A percentile compares a stretch with the other conserved stretches of the same genome.
Conservation (phyloP, 2,329 filamentous ascomycete species). For the Apiospora rasikravindrae region DNA sequence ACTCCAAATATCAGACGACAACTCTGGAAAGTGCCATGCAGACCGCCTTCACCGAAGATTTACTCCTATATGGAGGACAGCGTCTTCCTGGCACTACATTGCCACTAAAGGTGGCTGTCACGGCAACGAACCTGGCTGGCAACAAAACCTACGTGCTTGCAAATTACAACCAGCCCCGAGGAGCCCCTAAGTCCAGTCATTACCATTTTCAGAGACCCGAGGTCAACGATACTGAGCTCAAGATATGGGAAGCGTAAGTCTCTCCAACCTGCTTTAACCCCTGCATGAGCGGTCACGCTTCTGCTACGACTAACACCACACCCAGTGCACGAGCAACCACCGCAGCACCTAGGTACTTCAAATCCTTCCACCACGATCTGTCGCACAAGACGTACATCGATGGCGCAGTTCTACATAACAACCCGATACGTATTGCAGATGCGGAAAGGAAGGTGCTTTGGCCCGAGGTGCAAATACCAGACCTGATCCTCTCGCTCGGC, state of each 20-base stretch:
- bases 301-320: not conserved
- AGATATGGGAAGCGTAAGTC: slow-evolving; percentile 54
- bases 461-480: slow-evolving; percentile 9
- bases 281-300: not conserved
- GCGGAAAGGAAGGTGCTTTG: slow-evolving; percentile 27
- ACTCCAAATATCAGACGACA: slow-evolving; percentile 40
- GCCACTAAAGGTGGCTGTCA: slow-evolving; percentile 46
- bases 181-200: slow-evolving; percentile 25
- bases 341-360: slow-evolving; percentile 56
- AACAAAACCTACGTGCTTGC: slow-evolving; percentile 47
- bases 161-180: slow-evolving; percentile 47
- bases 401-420: slow-evolving; percentile 54
- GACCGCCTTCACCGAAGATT: slow-evolving; percentile 40
- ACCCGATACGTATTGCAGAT: slow-evolving; percentile 56
- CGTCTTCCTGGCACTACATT: slow-evolving; percentile 22
- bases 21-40: slow-evolving; percentile 43
- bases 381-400: slow-evolving; percentile 54
- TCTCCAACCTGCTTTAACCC: not conserved
- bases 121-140: slow-evolving; percentile 45
- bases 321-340: slow-evolving; percentile 52
- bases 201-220: not conserved
- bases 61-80: slow-evolving; percentile 43
- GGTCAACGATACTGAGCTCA: slow-evolving; percentile 1
- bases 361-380: slow-evolving; percentile 53
- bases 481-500: slow-evolving; percentile 17